Conservation (phyloP, 2,329 filamentous ascomycete genomes). For the Exophiala sideris region DNA sequence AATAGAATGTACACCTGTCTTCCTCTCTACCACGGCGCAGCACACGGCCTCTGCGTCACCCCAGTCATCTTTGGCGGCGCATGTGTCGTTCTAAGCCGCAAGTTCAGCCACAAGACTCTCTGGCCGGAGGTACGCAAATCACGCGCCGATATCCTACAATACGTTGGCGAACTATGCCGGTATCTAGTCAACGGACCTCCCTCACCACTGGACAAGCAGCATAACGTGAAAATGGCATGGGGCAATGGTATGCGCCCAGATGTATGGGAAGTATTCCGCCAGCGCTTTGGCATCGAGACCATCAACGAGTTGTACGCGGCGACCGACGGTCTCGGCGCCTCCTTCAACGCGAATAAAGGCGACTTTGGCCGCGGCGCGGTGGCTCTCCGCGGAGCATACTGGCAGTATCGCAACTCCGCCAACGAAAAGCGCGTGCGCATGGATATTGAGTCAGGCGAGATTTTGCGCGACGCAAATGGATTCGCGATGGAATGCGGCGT, state of each 20-base stretch:
- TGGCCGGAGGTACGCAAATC: conserved; percentile 32
- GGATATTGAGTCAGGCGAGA: conserved; percentile 64
- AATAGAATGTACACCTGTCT: conserved; percentile 74
- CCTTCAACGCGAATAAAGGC: conserved; percentile 60
- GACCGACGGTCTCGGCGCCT: conserved; percentile 65
- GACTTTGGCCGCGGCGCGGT: conserved; percentile 63
- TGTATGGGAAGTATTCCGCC: conserved; percentile 48
- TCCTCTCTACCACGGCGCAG: conserved; percentile 74
- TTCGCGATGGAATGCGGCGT: conserved; percentile 62
- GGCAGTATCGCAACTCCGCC: conserved; percentile 52
- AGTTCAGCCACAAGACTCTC: conserved; percentile 29
- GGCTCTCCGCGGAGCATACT: conserved; percentile 66
- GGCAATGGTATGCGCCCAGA: conserved; percentile 50
- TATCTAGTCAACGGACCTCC: conserved; percentile 47
- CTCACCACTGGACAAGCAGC: conserved; percentile 43
- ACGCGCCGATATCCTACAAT: conserved; percentile 57
- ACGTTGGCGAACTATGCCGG: conserved; percentile 50
- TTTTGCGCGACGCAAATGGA: conserved; percentile 64
- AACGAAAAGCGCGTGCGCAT: conserved; percentile 64
- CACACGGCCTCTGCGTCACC: conserved; percentile 47
- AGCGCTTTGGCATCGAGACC: conserved; percentile 41
- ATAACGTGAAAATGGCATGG: conserved; percentile 43
- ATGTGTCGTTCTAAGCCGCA: conserved; percentile 39
- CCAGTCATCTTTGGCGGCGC: conserved; percentile 53
- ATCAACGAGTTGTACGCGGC: conserved; percentile 76